Evolutionary conservation across 495 filamentous ascomycete species (phyloP).

Genomic region (Delitschia confertaspora): DNA sequence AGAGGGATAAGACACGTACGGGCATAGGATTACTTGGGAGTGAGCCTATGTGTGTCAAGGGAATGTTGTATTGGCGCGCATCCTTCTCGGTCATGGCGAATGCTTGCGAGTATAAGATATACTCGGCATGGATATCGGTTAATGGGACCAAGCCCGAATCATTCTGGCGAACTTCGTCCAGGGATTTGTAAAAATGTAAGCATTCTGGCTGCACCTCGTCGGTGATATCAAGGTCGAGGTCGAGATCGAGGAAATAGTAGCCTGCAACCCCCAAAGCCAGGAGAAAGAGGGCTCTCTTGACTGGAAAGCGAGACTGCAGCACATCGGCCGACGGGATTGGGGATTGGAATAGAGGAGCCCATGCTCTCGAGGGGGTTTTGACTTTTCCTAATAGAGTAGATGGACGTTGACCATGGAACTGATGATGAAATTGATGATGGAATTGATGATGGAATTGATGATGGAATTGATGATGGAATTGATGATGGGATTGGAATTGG

Average conservation of each 20-base stretch:
- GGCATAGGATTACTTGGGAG: no score
- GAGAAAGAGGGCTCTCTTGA: conserved; percentile 5
- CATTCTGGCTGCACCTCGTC: neutral
- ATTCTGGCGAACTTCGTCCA: conserved; percentile 4
- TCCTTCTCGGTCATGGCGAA: neutral
- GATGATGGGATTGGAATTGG: neutral
- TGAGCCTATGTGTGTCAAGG: conserved; percentile 1
- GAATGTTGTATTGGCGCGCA: neutral
- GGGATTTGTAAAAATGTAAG: conserved; percentile 8
- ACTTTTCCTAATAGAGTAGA: neutral
- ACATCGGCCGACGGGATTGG: no score
- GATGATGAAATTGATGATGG: neutral
- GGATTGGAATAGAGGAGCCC: neutral
- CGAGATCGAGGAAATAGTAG: neutral
- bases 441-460: neutral
- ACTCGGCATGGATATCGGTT: neutral
- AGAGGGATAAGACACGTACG: no score
- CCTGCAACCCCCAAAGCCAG: neutral
- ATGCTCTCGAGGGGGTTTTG: neutral
- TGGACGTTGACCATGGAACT: no score
- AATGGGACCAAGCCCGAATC: neutral
- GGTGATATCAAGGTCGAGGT: neutral
- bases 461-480: neutral
- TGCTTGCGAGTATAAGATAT: neutral
- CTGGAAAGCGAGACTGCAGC: conserved; percentile 8